Conservation (phyloP, 2,329 filamentous ascomycete species). For the Cylindrodendrum hubeiense region DNA sequence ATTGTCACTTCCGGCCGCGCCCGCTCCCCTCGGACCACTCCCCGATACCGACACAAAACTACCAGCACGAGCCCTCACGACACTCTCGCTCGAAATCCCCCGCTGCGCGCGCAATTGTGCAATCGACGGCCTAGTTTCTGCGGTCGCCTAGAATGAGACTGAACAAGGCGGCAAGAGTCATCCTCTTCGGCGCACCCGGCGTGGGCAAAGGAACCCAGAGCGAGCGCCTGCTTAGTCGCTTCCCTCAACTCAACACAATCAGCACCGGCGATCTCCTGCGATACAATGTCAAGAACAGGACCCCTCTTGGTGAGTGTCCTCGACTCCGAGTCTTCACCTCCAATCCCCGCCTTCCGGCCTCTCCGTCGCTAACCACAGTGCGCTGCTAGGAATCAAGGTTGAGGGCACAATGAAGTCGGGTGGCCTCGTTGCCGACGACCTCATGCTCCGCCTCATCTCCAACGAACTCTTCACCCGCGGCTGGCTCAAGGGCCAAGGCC, state of each 20-base stretch:
- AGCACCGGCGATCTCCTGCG: slow-evolving; percentile 94
- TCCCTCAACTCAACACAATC: slow-evolving; percentile 89
- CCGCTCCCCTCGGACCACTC: slow-evolving; percentile 25
- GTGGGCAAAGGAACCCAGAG: slow-evolving; percentile 98
- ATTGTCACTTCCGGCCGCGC: slow-evolving; percentile 15
- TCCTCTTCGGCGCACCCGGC: slow-evolving; percentile 94
- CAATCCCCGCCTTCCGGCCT: not conserved
- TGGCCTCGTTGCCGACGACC: slow-evolving; percentile 88
- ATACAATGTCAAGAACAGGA: slow-evolving; percentile 90
- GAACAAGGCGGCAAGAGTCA: slow-evolving; percentile 87
- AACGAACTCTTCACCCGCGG: slow-evolving; percentile 88
- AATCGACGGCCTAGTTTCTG: slow-evolving; percentile 34
- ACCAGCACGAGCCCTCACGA: not conserved
- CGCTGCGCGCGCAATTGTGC: not conserved
- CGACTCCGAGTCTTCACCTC: not conserved
- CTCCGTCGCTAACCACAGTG: slow-evolving; percentile 16
- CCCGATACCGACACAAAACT: slow-evolving; percentile 8
- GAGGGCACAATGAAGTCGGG: slow-evolving; percentile 90
- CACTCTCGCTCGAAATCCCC: not conserved
- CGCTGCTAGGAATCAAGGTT: slow-evolving; percentile 83
- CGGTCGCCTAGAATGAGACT: slow-evolving; percentile 68
- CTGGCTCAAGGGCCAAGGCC: slow-evolving; percentile 75
- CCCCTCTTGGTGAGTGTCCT: slow-evolving; percentile 78
- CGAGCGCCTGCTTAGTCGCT: slow-evolving; percentile 86
- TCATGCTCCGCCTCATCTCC: slow-evolving; percentile 93